Base-by-base conservation (phyloP, 202 grass and related monocot species). In the Eragrostis tef region DNA sequence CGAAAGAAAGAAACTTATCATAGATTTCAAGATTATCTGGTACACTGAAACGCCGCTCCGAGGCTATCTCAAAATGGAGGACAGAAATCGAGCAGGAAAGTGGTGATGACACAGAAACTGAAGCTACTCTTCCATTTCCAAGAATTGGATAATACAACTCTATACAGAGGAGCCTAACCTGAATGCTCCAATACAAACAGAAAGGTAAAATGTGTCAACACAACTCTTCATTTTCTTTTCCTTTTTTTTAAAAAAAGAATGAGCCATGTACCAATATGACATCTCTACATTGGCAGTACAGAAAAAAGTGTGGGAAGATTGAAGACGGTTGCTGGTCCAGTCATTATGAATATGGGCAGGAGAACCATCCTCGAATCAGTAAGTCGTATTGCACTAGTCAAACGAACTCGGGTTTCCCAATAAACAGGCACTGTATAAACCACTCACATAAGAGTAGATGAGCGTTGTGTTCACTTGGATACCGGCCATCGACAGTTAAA, bases 151-250 rank as follows among this genome's bases (percentile, higher is more conserved):
- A 51, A 62, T 79, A 75, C 83, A 79, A 6, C 74, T 83, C 81
- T 89, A 82, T 83, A 90, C 88, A 90, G 52, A 74, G 68, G 62
- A 79, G 78, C 67, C 83, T 79, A 82, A 42, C 63, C 84, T 86
- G 53, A 56, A 49, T 79, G 68, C 83, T 83, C 74, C 74, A 70
- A 64, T 25, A 63, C 79, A 90, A 75, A 49, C 88, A 83, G 74
- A 51, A 29, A 31, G 61, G 74, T 47, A 20, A 89, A 83, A 22
- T 83, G 84, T 79, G 62, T 74, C 61, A 74, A 73, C 68, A 52
- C 21, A 83, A 75, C 84, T 64, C 74, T 74, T 74, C 59, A 26
- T 4, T 48, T 49, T 19, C n/a, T n/a, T n/a, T n/a, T 20, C 11
- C 20, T 6, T 17, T 11, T 57, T 58, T 14, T 13, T 26, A 12